Base-by-base conservation (phyloP, 164 flowering plant species). In the Dillenia turbinata region DNA sequence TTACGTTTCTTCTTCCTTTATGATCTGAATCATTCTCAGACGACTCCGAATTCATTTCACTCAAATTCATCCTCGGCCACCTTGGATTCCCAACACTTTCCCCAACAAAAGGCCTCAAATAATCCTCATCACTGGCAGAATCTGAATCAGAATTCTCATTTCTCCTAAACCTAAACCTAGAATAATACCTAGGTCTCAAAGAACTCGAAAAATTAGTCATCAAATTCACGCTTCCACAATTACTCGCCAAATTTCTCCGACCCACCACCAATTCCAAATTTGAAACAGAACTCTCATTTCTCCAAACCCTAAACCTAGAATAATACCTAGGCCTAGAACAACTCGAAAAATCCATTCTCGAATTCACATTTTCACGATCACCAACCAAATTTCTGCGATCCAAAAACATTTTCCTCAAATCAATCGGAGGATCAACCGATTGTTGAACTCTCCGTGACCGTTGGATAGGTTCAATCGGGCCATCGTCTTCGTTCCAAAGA, bases 401-500 rank as follows among this genome's bases (percentile, higher is more conserved):
- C 2, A 71, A 47, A 33, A 74, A 26, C 67, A 80, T 47, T 45
- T 67, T 75, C 70, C 78, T 67, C 66, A 78, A 43, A 73, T 81
- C 85, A 63, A 80, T 15, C 4, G 82, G 77, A 44, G 80, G 48
- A 17, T 60, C 54, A 2, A 61, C 1, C 0, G 49, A 15, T 50
- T 63, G 57, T 33, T 33, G 40, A 33, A 4, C 44, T 56, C 51
- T 46, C 52, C 57, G 40, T 33, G 40, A 33, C 40, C 7, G 40
- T 0, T 4, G 7, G 40, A 33, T 33, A 0, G 81, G 57, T 50
- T 66, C 63, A 11, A 83, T 13, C 3, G 97, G 96, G 1, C 97
- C 96, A 15, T 94, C 99, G 52, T 77, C 78, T 10, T 85, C 85
- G 44, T 94, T 94, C 97, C 99, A 94, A 68, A 91, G 69, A 60